Conservation (phyloP, 371 early-diverging fungal species). For the Rhizopus delemar region DNA sequence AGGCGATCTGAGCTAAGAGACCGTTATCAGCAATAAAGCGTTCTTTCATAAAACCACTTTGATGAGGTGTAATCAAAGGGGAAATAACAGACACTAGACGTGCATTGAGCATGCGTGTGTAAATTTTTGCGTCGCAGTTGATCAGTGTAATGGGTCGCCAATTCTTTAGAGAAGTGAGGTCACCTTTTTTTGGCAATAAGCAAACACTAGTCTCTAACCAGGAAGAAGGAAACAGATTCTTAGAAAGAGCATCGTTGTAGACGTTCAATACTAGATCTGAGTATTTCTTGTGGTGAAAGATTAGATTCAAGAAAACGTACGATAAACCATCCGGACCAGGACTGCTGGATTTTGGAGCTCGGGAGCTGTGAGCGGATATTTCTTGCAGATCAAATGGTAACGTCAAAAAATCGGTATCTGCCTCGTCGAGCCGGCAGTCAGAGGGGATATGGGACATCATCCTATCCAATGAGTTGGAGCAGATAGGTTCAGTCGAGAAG, state of each 20-base stretch:
- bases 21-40: constrained; percentile 20
- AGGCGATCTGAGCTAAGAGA: neutral
- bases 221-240: constrained; percentile 9
- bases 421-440: too few relatives aligned
- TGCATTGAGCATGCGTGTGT: constrained; percentile 22
- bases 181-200: constrained; percentile 20
- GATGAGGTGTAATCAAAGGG: constrained; percentile 4
- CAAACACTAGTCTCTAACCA: constrained; percentile 20
- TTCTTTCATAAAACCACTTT: constrained; percentile 9
- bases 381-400: neutral
- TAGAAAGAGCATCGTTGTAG: constrained; percentile 4
- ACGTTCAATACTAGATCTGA: neutral
- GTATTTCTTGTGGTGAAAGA: neutral
- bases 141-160: constrained; percentile 18
- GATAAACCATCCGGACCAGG: constrained; percentile 13
- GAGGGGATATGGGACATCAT: neutral
- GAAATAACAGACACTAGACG: neutral
- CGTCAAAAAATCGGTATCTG: neutral
- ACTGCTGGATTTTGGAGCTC: constrained; percentile 5
- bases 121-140: constrained; percentile 31
- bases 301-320: constrained; percentile 1
- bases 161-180: neutral
- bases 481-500: constrained; percentile 8
- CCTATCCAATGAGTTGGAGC: neutral
- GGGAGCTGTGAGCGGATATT: neutral